Conservation (phyloP, 768 basidiomycete species). For the Tylopilus sp. region DNA sequence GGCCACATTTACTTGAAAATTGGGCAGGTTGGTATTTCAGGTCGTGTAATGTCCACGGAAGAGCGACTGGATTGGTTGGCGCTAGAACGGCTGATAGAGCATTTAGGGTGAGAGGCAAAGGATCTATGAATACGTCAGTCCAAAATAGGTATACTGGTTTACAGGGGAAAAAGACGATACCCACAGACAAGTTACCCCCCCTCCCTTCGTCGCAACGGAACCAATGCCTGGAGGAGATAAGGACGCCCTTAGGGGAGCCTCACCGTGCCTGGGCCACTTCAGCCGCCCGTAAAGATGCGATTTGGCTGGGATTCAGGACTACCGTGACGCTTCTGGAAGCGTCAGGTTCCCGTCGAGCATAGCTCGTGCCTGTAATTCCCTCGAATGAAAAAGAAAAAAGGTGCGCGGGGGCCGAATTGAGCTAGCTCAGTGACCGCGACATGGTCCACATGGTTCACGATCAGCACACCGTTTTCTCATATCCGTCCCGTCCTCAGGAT, state of each 20-base stretch:
- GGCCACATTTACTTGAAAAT: background rate
- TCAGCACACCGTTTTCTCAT: slow-evolving; percentile 23
- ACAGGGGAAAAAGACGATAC: background rate
- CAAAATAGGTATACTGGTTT: background rate
- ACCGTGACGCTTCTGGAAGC: slow-evolving; percentile 12
- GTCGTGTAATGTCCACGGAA: background rate
- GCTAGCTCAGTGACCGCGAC: slow-evolving; percentile 21
- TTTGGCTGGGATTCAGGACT: slow-evolving; percentile 6
- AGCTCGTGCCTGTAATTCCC: slow-evolving; percentile 23
- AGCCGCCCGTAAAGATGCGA: slow-evolving; percentile 4
- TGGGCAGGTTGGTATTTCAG: background rate
- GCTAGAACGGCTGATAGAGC: background rate
- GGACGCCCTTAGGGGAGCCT: background rate
- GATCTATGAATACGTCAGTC: background rate
- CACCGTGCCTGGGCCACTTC: background rate
- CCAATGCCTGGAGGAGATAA: slow-evolving; percentile 10
- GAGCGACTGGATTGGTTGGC: background rate
- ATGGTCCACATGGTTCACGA: slow-evolving; percentile 17
- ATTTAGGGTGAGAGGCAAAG: slow-evolving; percentile 2
- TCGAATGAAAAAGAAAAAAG: slow-evolving; percentile 12
- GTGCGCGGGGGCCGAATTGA: slow-evolving; percentile 24
- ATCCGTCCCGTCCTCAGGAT: slow-evolving; percentile 6
- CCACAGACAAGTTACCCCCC: background rate
- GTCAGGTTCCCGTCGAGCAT: slow-evolving; percentile 3
- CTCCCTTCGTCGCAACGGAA: slow-evolving; percentile 3